These are phyloP conservation scores for Colletotrichum limetticola DNA, from an alignment of 2,329 filamentous ascomycete species.

Conservation along the genomic window DNA sequence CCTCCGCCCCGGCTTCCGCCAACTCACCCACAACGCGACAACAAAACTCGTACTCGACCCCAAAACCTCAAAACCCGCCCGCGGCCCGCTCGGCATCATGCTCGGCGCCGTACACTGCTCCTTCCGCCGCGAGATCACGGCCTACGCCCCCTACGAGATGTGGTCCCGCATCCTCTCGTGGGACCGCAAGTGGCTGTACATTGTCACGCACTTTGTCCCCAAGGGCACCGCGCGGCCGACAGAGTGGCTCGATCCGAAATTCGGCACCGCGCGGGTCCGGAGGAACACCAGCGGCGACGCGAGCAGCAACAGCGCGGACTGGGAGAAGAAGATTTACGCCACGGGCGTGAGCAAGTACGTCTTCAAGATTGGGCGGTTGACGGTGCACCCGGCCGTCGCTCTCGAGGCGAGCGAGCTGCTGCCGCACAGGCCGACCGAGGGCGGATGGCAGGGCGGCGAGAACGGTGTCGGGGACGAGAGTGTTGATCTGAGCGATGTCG, in stretches of 20 bases:
- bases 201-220: slow-evolving; percentile 79
- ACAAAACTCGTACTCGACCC: slow-evolving; percentile 63
- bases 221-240: slow-evolving; percentile 67
- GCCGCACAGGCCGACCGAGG: slow-evolving; percentile 70
- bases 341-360: slow-evolving; percentile 84
- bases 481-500: slow-evolving; percentile 49
- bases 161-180: slow-evolving; percentile 77
- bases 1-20: slow-evolving; percentile 67
- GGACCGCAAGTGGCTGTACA: slow-evolving; percentile 86
- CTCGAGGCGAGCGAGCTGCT: slow-evolving; percentile 78
- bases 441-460: slow-evolving; percentile 66
- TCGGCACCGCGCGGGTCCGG: slow-evolving; percentile 47
- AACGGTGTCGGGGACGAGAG: slow-evolving; percentile 53
- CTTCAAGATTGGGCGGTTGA: slow-evolving; percentile 83
- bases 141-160: slow-evolving; percentile 77
- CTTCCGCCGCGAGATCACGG: slow-evolving; percentile 79
- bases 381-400: slow-evolving; percentile 83
- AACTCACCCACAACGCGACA: slow-evolving; percentile 59
- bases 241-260: slow-evolving; percentile 61
- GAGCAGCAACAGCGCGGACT: slow-evolving; percentile 52
- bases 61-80: slow-evolving; percentile 58
- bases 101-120: slow-evolving; percentile 79
- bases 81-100: slow-evolving; percentile 69
- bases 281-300: slow-evolving; percentile 39
- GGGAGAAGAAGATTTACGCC: slow-evolving; percentile 75